Evolutionary conservation across 306 rosid genomes (phyloP), one percentile per base, ranked within the genome.

Genomic region (Sicyos edulis): DNA sequence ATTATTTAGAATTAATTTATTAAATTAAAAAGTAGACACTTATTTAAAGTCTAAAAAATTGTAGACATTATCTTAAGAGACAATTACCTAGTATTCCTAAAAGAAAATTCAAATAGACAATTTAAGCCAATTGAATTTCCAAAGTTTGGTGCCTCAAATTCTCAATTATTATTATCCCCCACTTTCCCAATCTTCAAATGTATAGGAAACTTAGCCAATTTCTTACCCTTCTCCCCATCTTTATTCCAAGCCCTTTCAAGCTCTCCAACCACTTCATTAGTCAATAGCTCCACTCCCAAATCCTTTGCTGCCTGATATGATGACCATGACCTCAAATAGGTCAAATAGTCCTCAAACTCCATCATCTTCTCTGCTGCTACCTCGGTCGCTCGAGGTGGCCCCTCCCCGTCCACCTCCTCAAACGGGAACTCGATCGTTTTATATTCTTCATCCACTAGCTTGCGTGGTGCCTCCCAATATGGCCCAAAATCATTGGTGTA

Each of bases 301-400:
- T 82, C 89, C 76, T 76, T 90, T 0, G 96, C 96, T 3, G 84
- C 84, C 72, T 90, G 93, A 79, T 92, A 92, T 2, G 96, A 88
- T 15, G 98, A 92, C 85, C 86, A 60, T 1, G 96, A 90, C 79
- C 82, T 84, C 53, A 90, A 3, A 15, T 84, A 90, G 0, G 76
- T 83, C 32, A 88, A 76, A 45, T 76, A 83, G 19, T 74, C 83
- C 42, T 87, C 90, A 34, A 85, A 82, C 53, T 70, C 63, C 96
- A 85, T 85, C 72, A 15, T 4, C 21, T 29, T 78, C 78, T 92
- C 93, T 0, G 81, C 8, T 24, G 54, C 89, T 79, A 92, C 85
- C 79, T 85, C 85, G 0, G 50, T 15, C 24, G 0, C 51, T 4
- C 5, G 14, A 10, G 50, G 15, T 1, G 40, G 34, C 40, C 37